phyloP scores from a whole-genome alignment of 192 early-diverging fungal genomes.

The Coemansia sp. region DNA sequence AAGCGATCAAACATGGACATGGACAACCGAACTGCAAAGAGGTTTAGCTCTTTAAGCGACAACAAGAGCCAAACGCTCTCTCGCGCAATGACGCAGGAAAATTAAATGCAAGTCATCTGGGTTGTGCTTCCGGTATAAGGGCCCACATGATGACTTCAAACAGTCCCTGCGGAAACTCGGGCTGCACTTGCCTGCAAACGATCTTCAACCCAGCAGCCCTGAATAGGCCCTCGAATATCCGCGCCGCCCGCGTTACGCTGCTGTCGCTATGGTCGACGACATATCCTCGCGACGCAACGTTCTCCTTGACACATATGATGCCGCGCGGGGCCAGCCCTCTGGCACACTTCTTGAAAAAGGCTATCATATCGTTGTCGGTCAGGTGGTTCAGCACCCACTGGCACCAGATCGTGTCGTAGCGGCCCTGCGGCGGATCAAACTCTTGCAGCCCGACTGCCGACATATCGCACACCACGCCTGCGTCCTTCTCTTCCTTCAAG shows the following conservation, averaged over 20 bases:
- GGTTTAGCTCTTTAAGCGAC: too few species aligned
- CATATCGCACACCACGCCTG: slow-evolving; percentile 66
- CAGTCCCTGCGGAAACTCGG: slow-evolving; percentile 68
- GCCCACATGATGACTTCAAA: slow-evolving; percentile 75
- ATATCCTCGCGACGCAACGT: slow-evolving; percentile 65
- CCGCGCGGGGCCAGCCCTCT: slow-evolving; percentile 66
- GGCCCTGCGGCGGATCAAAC: slow-evolving; percentile 65
- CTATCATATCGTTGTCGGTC: slow-evolving; percentile 84
- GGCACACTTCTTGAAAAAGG: slow-evolving; percentile 80
- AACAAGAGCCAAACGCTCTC: too few species aligned
- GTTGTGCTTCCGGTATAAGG: slow-evolving; percentile 16
- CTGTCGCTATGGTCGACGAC: slow-evolving; percentile 83
- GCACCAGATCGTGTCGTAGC: slow-evolving; percentile 96
- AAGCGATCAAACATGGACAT: not conserved
- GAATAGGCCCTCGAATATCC: slow-evolving; percentile 63
- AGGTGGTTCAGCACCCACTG: slow-evolving; percentile 97
- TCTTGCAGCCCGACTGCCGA: slow-evolving; percentile 80
- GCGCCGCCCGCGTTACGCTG: slow-evolving; percentile 63
- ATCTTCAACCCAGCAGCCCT: slow-evolving; percentile 62
- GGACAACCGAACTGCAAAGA: not conserved
- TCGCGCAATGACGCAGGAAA: not conserved
- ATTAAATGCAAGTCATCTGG: too few species aligned
- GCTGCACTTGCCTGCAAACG: slow-evolving; percentile 65
- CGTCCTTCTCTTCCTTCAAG: slow-evolving; percentile 59
- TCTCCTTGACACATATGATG: slow-evolving; percentile 92